phyloP scores from a whole-genome alignment of 129 eudicot genomes.

The Daucus carota region DH1_v3.0 NC_030389.2:9457001-9457500 shows the following conservation, averaged over 20 bases:
- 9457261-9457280: slow-evolving; percentile 8
- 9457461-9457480: slow-evolving; percentile 53
- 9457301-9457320: slow-evolving; percentile 24
- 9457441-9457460: slow-evolving; percentile 54
- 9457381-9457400: slow-evolving; percentile 74
- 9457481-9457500: slow-evolving; percentile 39
- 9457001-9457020: background rate
- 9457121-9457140: slow-evolving; percentile 94
- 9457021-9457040: slow-evolving; percentile 3
- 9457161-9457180: slow-evolving; percentile 67
- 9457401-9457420: slow-evolving; percentile 70
- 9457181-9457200: slow-evolving; percentile 21
- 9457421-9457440: slow-evolving; percentile 66
- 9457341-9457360: slow-evolving; percentile 63
- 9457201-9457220: slow-evolving; percentile 23
- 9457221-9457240: slow-evolving; percentile 17
- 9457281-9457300: slow-evolving; percentile 3
- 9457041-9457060: slow-evolving; percentile 43
- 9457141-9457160: slow-evolving; percentile 65
- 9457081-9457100: slow-evolving; percentile 48
- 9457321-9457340: slow-evolving; percentile 49
- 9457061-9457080: slow-evolving; percentile 38
- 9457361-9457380: slow-evolving; percentile 43
- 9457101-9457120: slow-evolving; percentile 64
- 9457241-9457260: slow-evolving; percentile 15